These are phyloP conservation scores for Carex myosuroides DNA, from an alignment of 176 grass and related monocot genomes.

Conservation along the genomic window DNA sequence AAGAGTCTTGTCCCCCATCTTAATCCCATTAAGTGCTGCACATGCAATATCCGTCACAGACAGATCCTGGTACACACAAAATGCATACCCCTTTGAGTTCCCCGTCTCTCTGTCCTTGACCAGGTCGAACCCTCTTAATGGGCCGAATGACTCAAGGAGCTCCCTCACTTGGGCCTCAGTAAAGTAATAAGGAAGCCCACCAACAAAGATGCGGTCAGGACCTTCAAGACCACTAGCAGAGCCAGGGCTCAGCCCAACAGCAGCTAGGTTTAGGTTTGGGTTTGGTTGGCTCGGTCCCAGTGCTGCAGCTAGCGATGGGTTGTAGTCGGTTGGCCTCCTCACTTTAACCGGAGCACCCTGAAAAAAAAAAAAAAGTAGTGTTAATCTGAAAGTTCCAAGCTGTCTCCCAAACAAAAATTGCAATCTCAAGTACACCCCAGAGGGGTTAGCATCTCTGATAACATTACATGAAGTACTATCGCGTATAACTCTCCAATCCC, in stretches of 20 bases:
- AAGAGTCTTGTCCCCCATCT: slow-evolving; percentile 99
- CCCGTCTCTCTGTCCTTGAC: slow-evolving; percentile 97
- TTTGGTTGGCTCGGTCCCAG: slow-evolving; percentile 90
- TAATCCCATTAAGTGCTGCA: slow-evolving; percentile 96
- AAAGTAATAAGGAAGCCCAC: slow-evolving; percentile 95
- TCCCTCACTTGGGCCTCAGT: slow-evolving; percentile 91
- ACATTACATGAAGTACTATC: background rate
- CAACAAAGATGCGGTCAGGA: slow-evolving; percentile 92
- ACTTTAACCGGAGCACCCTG: slow-evolving; percentile 89
- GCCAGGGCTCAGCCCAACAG: slow-evolving; percentile 78
- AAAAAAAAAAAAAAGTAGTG: background rate
- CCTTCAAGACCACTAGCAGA: slow-evolving; percentile 94
- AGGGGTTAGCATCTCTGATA: background rate
- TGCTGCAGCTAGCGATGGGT: slow-evolving; percentile 92
- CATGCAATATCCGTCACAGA: slow-evolving; percentile 89
- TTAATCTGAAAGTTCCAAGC: background rate
- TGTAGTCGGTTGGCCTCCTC: slow-evolving; percentile 88
- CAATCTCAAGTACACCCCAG: background rate
- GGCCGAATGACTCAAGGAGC: slow-evolving; percentile 90
- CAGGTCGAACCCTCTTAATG: slow-evolving; percentile 89
- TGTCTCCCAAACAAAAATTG: background rate
- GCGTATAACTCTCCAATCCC: background rate
- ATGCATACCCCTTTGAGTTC: slow-evolving; percentile 95
- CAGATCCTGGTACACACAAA: slow-evolving; percentile 94
- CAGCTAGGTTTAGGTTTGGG: slow-evolving; percentile 88